Conservation (phyloP, 2,329 filamentous ascomycete genomes). For the Fusarium pilosicola region DNA sequence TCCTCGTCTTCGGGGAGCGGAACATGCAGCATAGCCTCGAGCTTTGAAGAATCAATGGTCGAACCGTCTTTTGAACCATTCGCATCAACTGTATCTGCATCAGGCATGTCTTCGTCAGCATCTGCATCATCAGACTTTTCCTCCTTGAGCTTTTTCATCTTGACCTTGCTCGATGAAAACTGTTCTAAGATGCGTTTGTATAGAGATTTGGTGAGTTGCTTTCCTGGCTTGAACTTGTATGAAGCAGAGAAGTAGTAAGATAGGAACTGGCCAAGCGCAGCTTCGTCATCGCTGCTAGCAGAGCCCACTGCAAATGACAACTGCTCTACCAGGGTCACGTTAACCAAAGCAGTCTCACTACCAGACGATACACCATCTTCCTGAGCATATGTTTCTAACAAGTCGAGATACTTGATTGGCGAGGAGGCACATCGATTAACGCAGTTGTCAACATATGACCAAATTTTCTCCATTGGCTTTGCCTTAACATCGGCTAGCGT, state of each 20-base stretch:
- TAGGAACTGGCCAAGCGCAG: slow-evolving; percentile 66
- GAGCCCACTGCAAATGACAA: slow-evolving; percentile 73
- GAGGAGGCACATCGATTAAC: slow-evolving; percentile 77
- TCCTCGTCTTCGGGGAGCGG: slow-evolving; percentile 60
- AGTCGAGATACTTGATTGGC: slow-evolving; percentile 85
- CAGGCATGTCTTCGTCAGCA: slow-evolving; percentile 33
- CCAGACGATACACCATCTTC: slow-evolving; percentile 43
- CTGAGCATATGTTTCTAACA: slow-evolving; percentile 61
- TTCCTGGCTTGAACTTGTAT: slow-evolving; percentile 60
- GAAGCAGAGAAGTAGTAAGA: slow-evolving; percentile 66
- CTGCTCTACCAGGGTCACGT: slow-evolving; percentile 79
- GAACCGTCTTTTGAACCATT: slow-evolving; percentile 15
- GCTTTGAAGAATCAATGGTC: slow-evolving; percentile 52
- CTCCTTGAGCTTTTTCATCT: slow-evolving; percentile 38
- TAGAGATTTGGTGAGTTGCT: slow-evolving; percentile 40
- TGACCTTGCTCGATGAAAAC: slow-evolving; percentile 43
- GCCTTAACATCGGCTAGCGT: slow-evolving; percentile 30
- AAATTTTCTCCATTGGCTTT: slow-evolving; percentile 57
- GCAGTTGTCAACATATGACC: slow-evolving; percentile 85
- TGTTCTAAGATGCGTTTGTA: slow-evolving; percentile 48
- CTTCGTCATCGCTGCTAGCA: slow-evolving; percentile 54
- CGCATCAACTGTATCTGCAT: slow-evolving; percentile 6
- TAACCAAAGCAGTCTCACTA: slow-evolving; percentile 66
- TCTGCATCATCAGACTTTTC: slow-evolving; percentile 18
- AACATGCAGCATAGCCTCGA: slow-evolving; percentile 63